These are phyloP conservation scores for Leucosporidium yakuticum DNA, from an alignment of 768 basidiomycete species.

Conservation along the genomic window DNA sequence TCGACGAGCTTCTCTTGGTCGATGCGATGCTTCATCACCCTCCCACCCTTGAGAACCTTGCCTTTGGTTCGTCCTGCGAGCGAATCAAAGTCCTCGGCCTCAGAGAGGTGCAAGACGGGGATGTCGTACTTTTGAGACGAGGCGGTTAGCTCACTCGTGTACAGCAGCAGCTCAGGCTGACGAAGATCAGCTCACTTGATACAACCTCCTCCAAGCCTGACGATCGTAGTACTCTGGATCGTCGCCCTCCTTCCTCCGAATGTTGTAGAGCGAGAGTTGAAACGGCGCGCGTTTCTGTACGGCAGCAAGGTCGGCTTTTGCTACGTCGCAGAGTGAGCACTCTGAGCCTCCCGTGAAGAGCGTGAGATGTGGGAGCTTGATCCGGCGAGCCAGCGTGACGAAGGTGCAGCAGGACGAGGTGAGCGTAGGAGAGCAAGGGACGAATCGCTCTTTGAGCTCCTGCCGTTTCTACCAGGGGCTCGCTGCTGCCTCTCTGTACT, in stretches of 20 bases:
- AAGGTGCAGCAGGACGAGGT: neutral
- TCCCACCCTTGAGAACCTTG: conserved; percentile 7
- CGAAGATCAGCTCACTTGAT: conserved; percentile 14
- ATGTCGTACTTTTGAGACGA: conserved; percentile 21
- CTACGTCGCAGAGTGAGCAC: conserved; percentile 30
- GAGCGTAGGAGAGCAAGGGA: neutral
- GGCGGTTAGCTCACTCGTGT: neutral
- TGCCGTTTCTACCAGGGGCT: too few species aligned
- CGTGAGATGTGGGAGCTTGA: conserved; percentile 17
- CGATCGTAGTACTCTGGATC: conserved; percentile 24
- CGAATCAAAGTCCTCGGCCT: conserved; percentile 11
- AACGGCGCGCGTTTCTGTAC: conserved; percentile 22
- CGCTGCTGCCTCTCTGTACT: too few species aligned
- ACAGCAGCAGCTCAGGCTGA: too few species aligned
- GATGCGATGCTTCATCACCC: conserved; percentile 33
- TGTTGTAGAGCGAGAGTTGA: conserved; percentile 21
- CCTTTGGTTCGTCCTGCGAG: conserved; percentile 10
- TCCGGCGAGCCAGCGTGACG: neutral
- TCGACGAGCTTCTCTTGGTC: conserved; percentile 22
- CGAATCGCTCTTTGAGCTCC: too few species aligned
- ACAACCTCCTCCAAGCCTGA: conserved; percentile 24
- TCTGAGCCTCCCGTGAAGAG: conserved; percentile 17
- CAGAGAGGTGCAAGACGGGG: conserved; percentile 25
- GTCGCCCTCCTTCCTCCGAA: conserved; percentile 1
- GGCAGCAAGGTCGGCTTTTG: conserved; percentile 19